A percentile compares a stretch with the other conserved stretches of the same genome.
These are phyloP conservation scores for Trichophaea hybrida DNA, from an alignment of 2,329 filamentous ascomycete species.

Conservation along the genomic window DNA sequence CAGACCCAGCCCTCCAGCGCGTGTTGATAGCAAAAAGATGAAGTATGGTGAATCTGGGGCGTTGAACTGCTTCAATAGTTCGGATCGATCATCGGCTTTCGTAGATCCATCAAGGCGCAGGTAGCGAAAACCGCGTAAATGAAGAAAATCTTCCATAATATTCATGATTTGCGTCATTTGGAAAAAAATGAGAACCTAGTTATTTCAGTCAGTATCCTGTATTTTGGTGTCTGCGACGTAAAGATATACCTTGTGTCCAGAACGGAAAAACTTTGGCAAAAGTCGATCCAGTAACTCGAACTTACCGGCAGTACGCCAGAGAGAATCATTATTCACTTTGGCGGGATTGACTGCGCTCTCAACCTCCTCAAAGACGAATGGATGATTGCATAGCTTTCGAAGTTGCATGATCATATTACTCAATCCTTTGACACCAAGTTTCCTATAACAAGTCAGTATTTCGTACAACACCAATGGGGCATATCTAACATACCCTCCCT, in stretches of 20 bases:
- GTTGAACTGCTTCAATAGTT: conserved; percentile 80
- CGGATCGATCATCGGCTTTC: conserved; percentile 92
- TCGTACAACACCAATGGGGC: neutral
- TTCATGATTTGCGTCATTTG: conserved; percentile 99
- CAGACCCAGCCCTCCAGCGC: conserved; percentile 91
- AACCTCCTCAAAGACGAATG: conserved; percentile 94
- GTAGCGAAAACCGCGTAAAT: conserved; percentile 69
- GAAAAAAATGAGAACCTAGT: conserved; percentile 81
- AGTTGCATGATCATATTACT: conserved; percentile 99
- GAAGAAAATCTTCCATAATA: conserved; percentile 97
- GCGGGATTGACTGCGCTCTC: conserved; percentile 95
- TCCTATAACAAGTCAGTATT: conserved; percentile 13
- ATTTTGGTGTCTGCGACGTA: neutral
- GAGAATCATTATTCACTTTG: conserved; percentile 73
- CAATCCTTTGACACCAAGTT: conserved; percentile 42
- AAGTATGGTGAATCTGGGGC: conserved; percentile 82
- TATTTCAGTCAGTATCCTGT: neutral
- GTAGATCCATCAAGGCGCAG: conserved; percentile 91
- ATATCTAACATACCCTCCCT: conserved; percentile 19
- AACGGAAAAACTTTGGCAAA: conserved; percentile 80
- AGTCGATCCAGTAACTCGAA: conserved; percentile 90
- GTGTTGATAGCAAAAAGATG: conserved; percentile 95
- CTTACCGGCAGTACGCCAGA: conserved; percentile 94
- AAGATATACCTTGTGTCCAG: conserved; percentile 57
- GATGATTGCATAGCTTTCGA: conserved; percentile 96